Evolutionary conservation across 441 rosid species (phyloP), one percentile per base, ranked within the genome.

Genomic region (Erodium moschatum): DNA sequence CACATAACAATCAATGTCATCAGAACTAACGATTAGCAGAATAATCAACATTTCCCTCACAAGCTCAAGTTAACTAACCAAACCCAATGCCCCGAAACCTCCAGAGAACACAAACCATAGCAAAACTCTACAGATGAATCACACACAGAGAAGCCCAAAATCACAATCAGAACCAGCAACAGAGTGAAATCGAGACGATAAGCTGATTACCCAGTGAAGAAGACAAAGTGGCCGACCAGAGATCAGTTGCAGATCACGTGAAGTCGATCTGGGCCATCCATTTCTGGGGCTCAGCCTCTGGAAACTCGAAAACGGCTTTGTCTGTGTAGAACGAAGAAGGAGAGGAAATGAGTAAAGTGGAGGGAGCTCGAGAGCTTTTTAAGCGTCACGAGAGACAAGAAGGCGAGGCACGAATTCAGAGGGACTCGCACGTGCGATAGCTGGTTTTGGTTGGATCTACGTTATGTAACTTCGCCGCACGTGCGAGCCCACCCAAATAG

Each of bases 241-340:
- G 69, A 70, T 74, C 67, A 72, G 50, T 16, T 15, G 62, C 73
- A 54, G 77, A 75, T 40, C 21, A 64, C 5, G 15, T 29, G 64
- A 13, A 20, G 19, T 5, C 56, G 71, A 80, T 70, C 76, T 12
- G 60, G 38, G 67, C 67, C 69, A 35, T 70, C 66, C 78, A 79
- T 65, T 66, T 46, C 29, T 29, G 40, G 18, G 58, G 40, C n/a
- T 64, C 62, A 56, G 46, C 33, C n/a, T 16, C 15, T 12, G 21
- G n/a, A 20, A 29, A 10, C 46, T 20, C 10, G 29, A 12, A 46
- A 46, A 27, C 13, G 60, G n/a, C 12, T 15, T 15, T 18, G 50
- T 64, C 29, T 9, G 5, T 24, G 71, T 0, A 33, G 71, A 31
- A 4, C 24, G 15, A 9, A 8, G 15, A 10, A 1, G 50, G 3